phyloP scores from a whole-genome alignment of 1,284 basidiomycete species.

The Agaricales sp. region DNA sequence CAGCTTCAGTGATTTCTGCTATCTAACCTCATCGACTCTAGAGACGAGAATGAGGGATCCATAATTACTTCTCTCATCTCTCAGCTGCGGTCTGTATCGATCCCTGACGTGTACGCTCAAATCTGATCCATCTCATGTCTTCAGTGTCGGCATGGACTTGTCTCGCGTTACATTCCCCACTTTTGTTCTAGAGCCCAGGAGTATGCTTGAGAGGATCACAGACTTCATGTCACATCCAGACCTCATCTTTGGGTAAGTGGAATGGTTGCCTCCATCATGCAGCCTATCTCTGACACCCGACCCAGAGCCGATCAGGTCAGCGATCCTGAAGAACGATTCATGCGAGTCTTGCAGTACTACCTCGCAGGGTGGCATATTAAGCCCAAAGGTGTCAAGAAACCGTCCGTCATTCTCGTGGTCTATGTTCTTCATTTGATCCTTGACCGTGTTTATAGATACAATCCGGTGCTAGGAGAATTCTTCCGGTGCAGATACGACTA shows the following conservation, averaged over 20 bases:
- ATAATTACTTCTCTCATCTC: constrained; percentile 74
- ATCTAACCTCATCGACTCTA: not conserved
- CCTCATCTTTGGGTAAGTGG: constrained; percentile 83
- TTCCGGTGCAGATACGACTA: constrained; percentile 97
- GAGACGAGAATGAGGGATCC: constrained; percentile 73
- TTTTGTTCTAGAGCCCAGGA: constrained; percentile 89
- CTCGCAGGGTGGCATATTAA: constrained; percentile 99
- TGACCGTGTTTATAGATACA: constrained; percentile 53
- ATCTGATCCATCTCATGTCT: constrained; percentile 1
- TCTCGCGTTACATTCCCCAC: constrained; percentile 90
- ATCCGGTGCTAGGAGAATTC: constrained; percentile 95
- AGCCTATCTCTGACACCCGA: constrained; percentile 6
- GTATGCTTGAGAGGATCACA: constrained; percentile 92
- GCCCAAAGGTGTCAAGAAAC: constrained; percentile 99
- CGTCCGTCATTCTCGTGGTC: constrained; percentile 39
- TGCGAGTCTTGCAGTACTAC: constrained; percentile 90
- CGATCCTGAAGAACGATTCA: constrained; percentile 85
- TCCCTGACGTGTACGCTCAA: constrained; percentile 5
- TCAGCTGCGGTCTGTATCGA: constrained; percentile 58
- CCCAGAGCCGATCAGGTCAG: constrained; percentile 63
- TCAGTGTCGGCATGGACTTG: constrained; percentile 90
- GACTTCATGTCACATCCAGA: constrained; percentile 99
- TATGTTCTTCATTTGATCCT: constrained; percentile 6
- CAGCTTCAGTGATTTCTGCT: not conserved
- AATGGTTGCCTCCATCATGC: constrained; percentile 4